Conservation (phyloP, 495 filamentous ascomycete genomes). For the Aspergillus diversus region DNA sequence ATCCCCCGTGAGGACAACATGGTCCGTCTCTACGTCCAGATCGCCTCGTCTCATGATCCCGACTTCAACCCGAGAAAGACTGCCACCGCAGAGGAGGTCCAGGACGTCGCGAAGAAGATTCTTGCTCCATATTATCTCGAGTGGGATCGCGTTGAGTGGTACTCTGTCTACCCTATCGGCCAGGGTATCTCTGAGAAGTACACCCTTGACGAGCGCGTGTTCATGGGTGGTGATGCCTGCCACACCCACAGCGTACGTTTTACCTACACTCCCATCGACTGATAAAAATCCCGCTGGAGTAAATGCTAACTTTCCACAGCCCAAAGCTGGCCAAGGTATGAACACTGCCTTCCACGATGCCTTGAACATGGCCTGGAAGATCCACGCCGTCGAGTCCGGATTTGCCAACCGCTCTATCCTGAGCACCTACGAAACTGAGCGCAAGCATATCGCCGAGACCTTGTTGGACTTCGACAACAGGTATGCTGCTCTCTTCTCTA, state of each 20-base stretch:
- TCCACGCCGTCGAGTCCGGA: constrained; percentile 67
- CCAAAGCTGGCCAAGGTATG: constrained; percentile 66
- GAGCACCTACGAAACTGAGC: constrained; percentile 71
- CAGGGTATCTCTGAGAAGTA: constrained; percentile 67
- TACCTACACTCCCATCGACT: background rate
- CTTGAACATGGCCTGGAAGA: constrained; percentile 81
- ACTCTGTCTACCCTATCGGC: constrained; percentile 65
- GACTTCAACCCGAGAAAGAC: constrained; percentile 58
- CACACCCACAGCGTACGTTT: constrained; percentile 66
- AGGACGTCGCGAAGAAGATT: constrained; percentile 63
- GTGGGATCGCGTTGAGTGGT: constrained; percentile 61
- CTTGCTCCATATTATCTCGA: constrained; percentile 62
- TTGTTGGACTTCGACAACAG: constrained; percentile 74
- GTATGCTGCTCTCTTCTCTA: constrained; percentile 67
- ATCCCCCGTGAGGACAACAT: constrained; percentile 81
- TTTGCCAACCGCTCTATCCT: constrained; percentile 63
- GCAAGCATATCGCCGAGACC: constrained; percentile 68
- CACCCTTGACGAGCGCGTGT: constrained; percentile 58
- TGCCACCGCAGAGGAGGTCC: constrained; percentile 62
- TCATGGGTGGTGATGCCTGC: constrained; percentile 66
- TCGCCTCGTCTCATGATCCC: constrained; percentile 63
- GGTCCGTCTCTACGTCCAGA: constrained; percentile 77
- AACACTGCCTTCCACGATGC: constrained; percentile 57
- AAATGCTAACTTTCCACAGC: constrained; percentile 45
- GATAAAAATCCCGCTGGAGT: background rate